phyloP scores from a whole-genome alignment of 805 yeast species.

The Barnettozyma salicaria region DNA sequence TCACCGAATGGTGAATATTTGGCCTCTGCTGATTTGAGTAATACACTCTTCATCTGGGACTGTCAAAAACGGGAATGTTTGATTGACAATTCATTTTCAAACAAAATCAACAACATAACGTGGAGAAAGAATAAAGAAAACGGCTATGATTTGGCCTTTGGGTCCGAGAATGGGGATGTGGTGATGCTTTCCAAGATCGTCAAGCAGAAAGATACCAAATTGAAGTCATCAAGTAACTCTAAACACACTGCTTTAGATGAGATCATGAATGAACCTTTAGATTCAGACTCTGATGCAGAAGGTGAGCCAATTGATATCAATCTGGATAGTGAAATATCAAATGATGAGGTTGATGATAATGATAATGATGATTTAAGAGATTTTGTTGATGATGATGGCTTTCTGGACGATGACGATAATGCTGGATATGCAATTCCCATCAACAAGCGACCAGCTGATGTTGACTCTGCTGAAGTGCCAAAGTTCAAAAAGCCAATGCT shows the following conservation, averaged over 20 bases:
- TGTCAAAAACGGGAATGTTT: conserved; percentile 31
- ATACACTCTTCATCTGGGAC: conserved; percentile 53
- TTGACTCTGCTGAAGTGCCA: conserved; percentile 4
- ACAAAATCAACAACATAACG: conserved; percentile 27
- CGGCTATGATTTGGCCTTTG: conserved; percentile 27
- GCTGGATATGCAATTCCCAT: conserved; percentile 16
- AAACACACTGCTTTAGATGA: conserved; percentile 12
- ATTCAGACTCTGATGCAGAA: conserved; percentile 26
- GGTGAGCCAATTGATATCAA: conserved; percentile 27
- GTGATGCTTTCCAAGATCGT: conserved; percentile 26
- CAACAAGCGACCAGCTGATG: conserved; percentile 15
- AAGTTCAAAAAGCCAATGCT: conserved; percentile 9
- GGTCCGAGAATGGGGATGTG: conserved; percentile 38
- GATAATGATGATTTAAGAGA: conserved; percentile 30
- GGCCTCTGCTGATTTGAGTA: conserved; percentile 53
- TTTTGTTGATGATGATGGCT: conserved; percentile 44
- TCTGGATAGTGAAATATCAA: conserved; percentile 20
- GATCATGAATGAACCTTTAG: conserved; percentile 26
- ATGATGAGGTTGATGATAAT: conserved; percentile 20
- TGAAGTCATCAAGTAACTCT: neutral
- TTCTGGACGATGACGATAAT: conserved; percentile 61
- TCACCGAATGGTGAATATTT: conserved; percentile 56
- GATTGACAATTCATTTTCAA: conserved; percentile 26
- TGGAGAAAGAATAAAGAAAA: conserved; percentile 29
- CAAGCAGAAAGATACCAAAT: conserved; percentile 11